A percentile compares a stretch with the other conserved stretches of the same genome.
Evolutionary conservation across 495 filamentous ascomycete genomes (phyloP).

Genomic region (Penicillium riverlandense): DNA sequence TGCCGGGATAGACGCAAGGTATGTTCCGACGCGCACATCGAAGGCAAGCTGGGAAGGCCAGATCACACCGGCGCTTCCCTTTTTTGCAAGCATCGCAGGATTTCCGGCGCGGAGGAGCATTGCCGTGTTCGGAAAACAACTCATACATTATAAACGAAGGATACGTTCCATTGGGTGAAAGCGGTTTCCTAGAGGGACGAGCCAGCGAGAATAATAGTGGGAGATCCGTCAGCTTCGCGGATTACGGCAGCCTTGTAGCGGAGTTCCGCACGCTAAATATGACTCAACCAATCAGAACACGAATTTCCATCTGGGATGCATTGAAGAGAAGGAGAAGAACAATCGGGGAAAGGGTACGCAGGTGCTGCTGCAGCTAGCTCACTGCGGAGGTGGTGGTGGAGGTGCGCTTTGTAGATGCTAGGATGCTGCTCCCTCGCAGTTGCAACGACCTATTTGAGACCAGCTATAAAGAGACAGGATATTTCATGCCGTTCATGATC

Average conservation of each 20-base stretch:
- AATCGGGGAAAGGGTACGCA: too few relatives aligned
- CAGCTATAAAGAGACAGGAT: neutral
- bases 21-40: slow-evolving; percentile 37
- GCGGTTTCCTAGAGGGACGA: neutral
- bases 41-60: slow-evolving; percentile 37
- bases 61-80: slow-evolving; percentile 46
- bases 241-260: slow-evolving; percentile 6
- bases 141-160: too few relatives aligned
- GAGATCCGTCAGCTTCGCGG: neutral
- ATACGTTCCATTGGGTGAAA: neutral
- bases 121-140: slow-evolving; percentile 5
- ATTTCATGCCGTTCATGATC: neutral
- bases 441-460: neutral
- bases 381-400: slow-evolving; percentile 3
- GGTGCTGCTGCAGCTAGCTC: too few relatives aligned
- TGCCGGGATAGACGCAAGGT: slow-evolving; percentile 36
- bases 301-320: too few relatives aligned
- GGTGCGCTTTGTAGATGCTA: slow-evolving; percentile 3
- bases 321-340: too few relatives aligned
- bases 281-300: slow-evolving; percentile 2
- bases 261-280: slow-evolving; percentile 25
- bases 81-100: slow-evolving; percentile 47
- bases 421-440: too few relatives aligned
- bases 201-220: neutral
- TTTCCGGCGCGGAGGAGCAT: slow-evolving; percentile 36